Evolutionary conservation across 2,329 filamentous ascomycete genomes (phyloP), one percentile per base, ranked within the genome.

Genomic region (Claviceps quebecensis): DNA sequence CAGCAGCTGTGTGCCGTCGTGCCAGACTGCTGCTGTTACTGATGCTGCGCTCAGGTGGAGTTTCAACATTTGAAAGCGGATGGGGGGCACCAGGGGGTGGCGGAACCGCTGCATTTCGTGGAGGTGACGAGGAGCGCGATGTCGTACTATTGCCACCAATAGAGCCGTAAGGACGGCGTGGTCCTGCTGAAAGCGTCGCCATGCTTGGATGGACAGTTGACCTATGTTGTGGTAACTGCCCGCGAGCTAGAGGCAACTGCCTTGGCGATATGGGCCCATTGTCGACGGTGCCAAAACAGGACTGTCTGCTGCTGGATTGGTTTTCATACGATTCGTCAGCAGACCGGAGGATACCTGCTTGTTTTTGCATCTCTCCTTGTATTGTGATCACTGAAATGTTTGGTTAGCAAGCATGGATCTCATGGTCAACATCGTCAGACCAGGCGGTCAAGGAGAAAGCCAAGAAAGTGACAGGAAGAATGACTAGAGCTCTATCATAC

Each of bases 1-100:
- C 93, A 53, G 93, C 93, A 40, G 90, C 91, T 1, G 93, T 98
- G 68, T 98, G 93, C 55, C 91, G 81, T 56, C 91, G 83, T 45
- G 82, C 79, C 46, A 95, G 74, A 60, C 8, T 44, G 22, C 11
- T 23, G 8, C 13, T 44, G 41, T 14, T 26, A 23, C 19, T 44
- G 41, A 19, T 44, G 60, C 81, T 37, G 45, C 17, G 19, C 17
- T 80, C 77, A 38, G 83, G 80, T 37, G 80, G 77, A 26, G 77
- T 74, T 58, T 82, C 75, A 36, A 80, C 74, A 52, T 78, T 72
- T 17, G 83, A 77, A 19, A 83, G 72, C 37, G 82, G 82, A 61
- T 87, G 86, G 36, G 81, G 86, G 36, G 81, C 78, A 56, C 68
- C 74, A 56, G 74, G 75, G 48, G 83, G 82, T n/a, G 81, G 79